Evolutionary conservation across 139 green algal genomes (phyloP), one percentile per base, ranked within the genome.

Genomic region (Micractinium conductrix): DNA sequence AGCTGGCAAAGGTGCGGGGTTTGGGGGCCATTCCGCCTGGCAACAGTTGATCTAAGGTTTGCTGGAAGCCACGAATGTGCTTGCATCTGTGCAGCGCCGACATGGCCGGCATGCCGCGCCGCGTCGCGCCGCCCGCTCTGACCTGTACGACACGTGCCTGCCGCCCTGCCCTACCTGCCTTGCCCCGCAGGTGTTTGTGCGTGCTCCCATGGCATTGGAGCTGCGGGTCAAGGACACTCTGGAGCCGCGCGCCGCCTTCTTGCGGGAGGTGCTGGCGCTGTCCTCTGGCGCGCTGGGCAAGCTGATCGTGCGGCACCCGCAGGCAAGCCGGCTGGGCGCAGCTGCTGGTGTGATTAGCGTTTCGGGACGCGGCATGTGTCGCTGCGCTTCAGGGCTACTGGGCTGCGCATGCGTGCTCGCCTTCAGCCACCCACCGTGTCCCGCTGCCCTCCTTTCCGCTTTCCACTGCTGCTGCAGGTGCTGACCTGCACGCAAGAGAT

Each of bases 401-500:
- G 4, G 60, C 4, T 37, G 14, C 4, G 28, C 24, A 9, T n/a
- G n/a, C n/a, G n/a, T n/a, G n/a, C n/a, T n/a, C n/a, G n/a, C n/a
- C n/a, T n/a, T n/a, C n/a, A n/a, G n/a, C n/a, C n/a, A n/a, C n/a
- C n/a, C n/a, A n/a, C n/a, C n/a, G n/a, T n/a, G n/a, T n/a, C n/a
- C n/a, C n/a, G n/a, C n/a, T n/a, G n/a, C n/a, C n/a, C n/a, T n/a
- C n/a, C n/a, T n/a, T n/a, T n/a, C n/a, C n/a, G n/a, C n/a, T n/a
- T n/a, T n/a, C n/a, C n/a, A n/a, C n/a, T n/a, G n/a, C n/a, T 16
- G 30, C 12, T 40, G 26, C 81, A 88, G 72, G 86, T 94, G 78
- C 86, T 95, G 42, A 95, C 92, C 19, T 94, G 86, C 72, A 89
- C 88, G 16, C 79, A 94, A 21, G 74, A 91, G 21, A 87, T 87